Evolutionary conservation across 352 stramenopile genomes (phyloP).

Genomic region (Phytopythium delawarense): DNA sequence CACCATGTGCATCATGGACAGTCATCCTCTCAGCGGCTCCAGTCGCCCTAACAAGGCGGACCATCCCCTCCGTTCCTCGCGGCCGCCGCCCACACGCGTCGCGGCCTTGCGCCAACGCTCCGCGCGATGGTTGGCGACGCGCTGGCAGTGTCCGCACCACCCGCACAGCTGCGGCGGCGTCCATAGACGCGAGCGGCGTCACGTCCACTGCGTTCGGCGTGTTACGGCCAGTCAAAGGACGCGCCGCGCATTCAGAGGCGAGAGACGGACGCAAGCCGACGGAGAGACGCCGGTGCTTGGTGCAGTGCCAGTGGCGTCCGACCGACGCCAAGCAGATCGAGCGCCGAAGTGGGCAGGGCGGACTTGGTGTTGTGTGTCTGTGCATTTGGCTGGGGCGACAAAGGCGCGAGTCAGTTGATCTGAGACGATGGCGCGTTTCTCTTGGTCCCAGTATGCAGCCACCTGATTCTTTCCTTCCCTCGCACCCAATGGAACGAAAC

Average conservation of each 20-base stretch:
- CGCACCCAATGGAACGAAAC: background rate
- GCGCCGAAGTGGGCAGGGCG: no score
- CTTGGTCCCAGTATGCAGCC: background rate
- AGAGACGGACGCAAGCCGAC: background rate
- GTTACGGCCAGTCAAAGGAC: constrained; percentile 4
- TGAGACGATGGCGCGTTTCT: background rate
- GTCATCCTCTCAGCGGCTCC: no score
- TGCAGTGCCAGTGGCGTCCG: background rate
- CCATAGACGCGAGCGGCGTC: background rate
- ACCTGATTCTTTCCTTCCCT: background rate
- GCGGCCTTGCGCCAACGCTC: no score
- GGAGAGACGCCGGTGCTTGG: background rate
- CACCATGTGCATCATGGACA: no score
- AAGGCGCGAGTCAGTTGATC: constrained; percentile 1
- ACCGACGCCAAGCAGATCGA: background rate
- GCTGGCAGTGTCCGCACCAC: background rate
- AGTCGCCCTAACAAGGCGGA: no score
- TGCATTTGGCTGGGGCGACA: background rate
- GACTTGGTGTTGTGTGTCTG: background rate
- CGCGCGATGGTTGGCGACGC: background rate
- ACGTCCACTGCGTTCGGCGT: background rate
- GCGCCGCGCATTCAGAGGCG: background rate
- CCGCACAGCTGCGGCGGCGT: background rate
- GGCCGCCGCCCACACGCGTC: no score
- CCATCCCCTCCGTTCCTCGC: no score